Conservation (phyloP, 2,329 filamentous ascomycete genomes). For the Magnaporthales sp. region DNA sequence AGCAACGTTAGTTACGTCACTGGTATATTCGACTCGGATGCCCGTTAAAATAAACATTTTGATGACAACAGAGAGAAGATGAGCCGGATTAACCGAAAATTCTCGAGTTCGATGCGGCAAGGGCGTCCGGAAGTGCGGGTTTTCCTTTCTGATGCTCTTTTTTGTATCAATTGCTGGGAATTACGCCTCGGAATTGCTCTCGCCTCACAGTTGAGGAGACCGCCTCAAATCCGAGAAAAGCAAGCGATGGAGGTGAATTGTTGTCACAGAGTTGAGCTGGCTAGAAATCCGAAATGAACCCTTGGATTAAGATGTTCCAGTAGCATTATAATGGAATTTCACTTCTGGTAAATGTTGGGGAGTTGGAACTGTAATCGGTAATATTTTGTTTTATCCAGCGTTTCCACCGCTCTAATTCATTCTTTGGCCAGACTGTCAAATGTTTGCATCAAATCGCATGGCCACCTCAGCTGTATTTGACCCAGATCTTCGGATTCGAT, state of each 20-base stretch:
- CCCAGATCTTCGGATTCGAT: not conserved
- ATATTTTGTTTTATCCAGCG: too few species aligned
- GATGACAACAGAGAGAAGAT: not conserved
- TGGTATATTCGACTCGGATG: not conserved
- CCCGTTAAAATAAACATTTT: not conserved
- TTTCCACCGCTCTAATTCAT: too few species aligned
- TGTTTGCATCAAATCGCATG: not conserved
- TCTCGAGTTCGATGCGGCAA: too few species aligned
- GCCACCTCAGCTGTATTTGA: not conserved
- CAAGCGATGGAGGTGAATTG: too few species aligned
- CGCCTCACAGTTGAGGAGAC: too few species aligned
- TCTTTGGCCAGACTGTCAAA: not conserved
- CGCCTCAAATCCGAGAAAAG: too few species aligned
- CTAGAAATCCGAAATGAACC: not conserved
- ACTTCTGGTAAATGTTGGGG: not conserved
- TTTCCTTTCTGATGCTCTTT: not conserved
- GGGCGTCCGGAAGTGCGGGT: too few species aligned
- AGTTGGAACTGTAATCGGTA: not conserved
- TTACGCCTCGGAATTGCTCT: not conserved
- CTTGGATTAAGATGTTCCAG: not conserved
- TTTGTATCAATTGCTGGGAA: not conserved
- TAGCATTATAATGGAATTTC: not conserved
- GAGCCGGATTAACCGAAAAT: too few species aligned
- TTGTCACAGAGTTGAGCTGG: too few species aligned
- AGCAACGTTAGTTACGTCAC: not conserved